Base-by-base conservation (phyloP, 139 green algal genomes). In the Coccomyxa sp. region DNA sequence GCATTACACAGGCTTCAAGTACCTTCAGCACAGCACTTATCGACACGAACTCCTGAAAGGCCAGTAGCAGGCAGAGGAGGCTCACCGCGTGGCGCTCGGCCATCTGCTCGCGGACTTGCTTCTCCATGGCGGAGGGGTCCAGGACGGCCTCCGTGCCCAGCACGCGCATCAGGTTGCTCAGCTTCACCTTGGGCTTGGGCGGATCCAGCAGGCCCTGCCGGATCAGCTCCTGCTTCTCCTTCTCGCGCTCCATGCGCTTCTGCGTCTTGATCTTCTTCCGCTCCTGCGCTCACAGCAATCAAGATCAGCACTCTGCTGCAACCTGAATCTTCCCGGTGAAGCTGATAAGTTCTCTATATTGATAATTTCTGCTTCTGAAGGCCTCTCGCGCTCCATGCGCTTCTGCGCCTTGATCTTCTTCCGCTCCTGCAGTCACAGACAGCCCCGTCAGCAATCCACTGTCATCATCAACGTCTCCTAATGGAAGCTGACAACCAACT, bases 191-290 rank as follows among this genome's bases (percentile, higher is more conserved):
- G 82, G 95, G 90, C 83, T 95, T 94, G 27, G 96, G 93, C 8
- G 96, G 89, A 87, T 98, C 95, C 75, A 99, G 84, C 82, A 99
- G 84, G 2, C 96, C 96, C 74, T 88, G 87, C 37, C 84, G 80
- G n/a, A 98, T 93, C 64, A 99, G 89, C 83, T 98, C 95, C 89
- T 99, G 95, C 88, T 96, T 95, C 86, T 99, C 96, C 88, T 96
- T 94, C 82, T 99, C 96, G 0, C 94, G 78, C 44, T 94, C 94
- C 72, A 92, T 70, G 12, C 96, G 87, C 71, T 92, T 81, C 88
- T 99, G 96, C 77, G 91, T 98, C 33, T 97, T 85, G 87, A 99
- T 82, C 92, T 99, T 99, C 82, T 97, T 97, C 81, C 91, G 78
- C 84, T 98, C 94, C 83, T 90, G 79, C 74, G 71, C n/a, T n/a